Percentiles rank a stretch among this genome's conserved stretches.
Evolutionary conservation across 441 rosid genomes (phyloP).

Genomic region (Erodium trifolium): DNA sequence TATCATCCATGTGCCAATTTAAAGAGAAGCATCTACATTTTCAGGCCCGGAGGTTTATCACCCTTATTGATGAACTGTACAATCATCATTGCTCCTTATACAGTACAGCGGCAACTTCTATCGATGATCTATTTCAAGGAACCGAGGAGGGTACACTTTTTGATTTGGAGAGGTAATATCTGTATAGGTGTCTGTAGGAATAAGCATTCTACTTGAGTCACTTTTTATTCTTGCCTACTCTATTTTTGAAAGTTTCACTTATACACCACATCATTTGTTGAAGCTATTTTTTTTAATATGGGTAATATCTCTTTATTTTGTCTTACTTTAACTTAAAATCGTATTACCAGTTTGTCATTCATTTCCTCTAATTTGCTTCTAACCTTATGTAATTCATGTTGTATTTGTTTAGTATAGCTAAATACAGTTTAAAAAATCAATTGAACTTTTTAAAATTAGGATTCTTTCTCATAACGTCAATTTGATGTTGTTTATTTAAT

Average conservation of each 20-base stretch:
- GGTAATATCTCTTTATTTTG: not conserved
- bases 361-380: not conserved
- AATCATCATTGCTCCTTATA: conserved; percentile 80
- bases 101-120: conserved; percentile 58
- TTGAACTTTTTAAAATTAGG: too few relatives aligned
- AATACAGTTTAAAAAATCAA: not conserved
- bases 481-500: too few relatives aligned
- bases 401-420: not conserved
- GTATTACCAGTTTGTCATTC: not conserved
- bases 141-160: conserved; percentile 84
- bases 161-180: conserved; percentile 66
- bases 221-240: not conserved
- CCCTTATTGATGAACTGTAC: conserved; percentile 84
- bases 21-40: conserved; percentile 12
- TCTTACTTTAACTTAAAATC: not conserved
- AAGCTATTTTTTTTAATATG: not conserved
- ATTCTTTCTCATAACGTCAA: too few relatives aligned
- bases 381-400: not conserved
- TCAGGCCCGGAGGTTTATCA: conserved; percentile 93
- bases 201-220: not conserved
- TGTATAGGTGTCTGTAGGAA: not conserved
- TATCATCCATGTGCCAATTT: not conserved
- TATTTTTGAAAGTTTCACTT: not conserved
- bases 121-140: conserved; percentile 90
- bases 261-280: not conserved